Percentiles rank a stretch among this genome's conserved stretches.
These are phyloP conservation scores for Chaetomium sp. DNA, from an alignment of 2,329 filamentous ascomycete species.

Conservation along the genomic window DNA sequence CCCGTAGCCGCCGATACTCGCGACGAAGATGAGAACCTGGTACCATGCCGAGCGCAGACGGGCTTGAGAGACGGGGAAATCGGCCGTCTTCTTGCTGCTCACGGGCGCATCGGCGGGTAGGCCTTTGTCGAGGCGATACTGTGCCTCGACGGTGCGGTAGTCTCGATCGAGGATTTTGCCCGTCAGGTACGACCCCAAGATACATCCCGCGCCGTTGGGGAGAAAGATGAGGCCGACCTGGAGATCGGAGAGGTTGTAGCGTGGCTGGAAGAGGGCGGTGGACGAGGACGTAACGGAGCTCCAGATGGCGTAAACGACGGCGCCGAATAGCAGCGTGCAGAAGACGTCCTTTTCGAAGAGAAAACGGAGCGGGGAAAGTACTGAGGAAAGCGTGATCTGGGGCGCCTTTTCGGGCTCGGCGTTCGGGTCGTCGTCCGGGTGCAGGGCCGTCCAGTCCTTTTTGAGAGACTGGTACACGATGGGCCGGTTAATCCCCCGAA, in stretches of 20 bases:
- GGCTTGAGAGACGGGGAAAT: background rate
- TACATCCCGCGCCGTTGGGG: background rate
- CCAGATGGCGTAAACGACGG: background rate
- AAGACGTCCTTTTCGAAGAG: background rate
- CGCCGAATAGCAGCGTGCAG: background rate
- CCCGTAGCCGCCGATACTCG: background rate
- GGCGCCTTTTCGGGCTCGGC: background rate
- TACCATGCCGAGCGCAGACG: background rate
- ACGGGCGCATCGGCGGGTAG: background rate
- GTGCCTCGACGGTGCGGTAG: background rate
- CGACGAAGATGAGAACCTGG: background rate
- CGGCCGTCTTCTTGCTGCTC: background rate
- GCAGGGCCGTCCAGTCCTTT: background rate
- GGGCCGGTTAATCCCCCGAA: background rate
- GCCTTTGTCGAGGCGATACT: background rate
- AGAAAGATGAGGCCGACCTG: background rate
- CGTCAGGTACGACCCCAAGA: background rate
- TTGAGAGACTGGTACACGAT: background rate
- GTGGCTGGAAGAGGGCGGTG: background rate
- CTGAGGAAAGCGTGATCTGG: background rate
- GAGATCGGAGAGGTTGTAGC: background rate
- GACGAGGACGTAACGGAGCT: background rate
- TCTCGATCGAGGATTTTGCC: background rate
- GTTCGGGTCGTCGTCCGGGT: background rate
- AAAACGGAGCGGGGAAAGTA: background rate